phyloP scores from a whole-genome alignment of 139 green algal genomes.

The Haematococcus lacustris region DNA sequence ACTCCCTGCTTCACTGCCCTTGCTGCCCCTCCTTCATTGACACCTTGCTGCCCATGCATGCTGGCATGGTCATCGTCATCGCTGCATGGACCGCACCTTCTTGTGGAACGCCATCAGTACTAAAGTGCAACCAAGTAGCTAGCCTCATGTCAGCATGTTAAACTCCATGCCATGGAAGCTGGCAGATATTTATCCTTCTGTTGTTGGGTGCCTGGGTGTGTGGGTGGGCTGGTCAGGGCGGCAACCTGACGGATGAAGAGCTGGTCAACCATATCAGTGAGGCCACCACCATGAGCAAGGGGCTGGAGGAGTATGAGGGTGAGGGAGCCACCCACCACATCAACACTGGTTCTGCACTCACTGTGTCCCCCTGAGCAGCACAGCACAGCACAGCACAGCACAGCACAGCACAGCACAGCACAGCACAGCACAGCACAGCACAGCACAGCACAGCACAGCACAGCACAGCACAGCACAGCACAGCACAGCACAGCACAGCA shows the following conservation, averaged over 20 bases:
- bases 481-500: too few species aligned
- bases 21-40: background rate
- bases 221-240: slow-evolving; percentile 29
- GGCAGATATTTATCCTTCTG: background rate
- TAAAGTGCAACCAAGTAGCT: background rate
- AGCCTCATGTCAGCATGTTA: background rate
- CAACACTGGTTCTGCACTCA: too few species aligned
- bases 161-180: background rate
- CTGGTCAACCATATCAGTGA: slow-evolving; percentile 90
- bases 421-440: too few species aligned
- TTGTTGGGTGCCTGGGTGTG: background rate
- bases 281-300: slow-evolving; percentile 92
- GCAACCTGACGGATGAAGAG: slow-evolving; percentile 79
- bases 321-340: too few species aligned
- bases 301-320: slow-evolving; percentile 89
- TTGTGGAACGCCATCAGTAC: background rate
- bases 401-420: too few species aligned
- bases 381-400: too few species aligned
- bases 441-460: too few species aligned
- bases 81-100: too few species aligned
- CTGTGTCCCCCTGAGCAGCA: too few species aligned
- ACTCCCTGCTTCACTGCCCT: background rate
- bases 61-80: too few species aligned
- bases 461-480: too few species aligned
- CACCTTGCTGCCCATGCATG: too few species aligned